These are phyloP conservation scores for Olyra latifolia DNA, from an alignment of 176 grass and related monocot genomes.

Conservation along the genomic window DNA sequence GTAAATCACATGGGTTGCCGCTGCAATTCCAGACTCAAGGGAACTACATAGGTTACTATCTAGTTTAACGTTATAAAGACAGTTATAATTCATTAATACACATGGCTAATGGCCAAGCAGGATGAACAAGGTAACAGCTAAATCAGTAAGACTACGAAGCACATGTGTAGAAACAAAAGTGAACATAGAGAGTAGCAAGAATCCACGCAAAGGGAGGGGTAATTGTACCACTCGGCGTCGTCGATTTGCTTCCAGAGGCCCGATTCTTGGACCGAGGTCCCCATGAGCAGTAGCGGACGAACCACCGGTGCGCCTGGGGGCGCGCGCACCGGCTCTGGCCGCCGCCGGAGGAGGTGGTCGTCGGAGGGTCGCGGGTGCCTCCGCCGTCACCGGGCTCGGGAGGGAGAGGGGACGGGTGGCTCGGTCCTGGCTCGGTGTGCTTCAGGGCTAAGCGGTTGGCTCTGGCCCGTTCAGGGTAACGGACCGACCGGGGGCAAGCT, in stretches of 20 bases:
- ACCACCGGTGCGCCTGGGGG: no score
- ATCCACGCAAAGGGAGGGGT: neutral
- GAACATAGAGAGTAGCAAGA: neutral
- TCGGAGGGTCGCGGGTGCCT: no score
- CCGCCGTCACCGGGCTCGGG: no score
- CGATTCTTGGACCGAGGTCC: conserved; percentile 37
- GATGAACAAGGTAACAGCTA: neutral
- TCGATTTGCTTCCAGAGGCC: conserved; percentile 54
- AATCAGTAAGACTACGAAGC: neutral
- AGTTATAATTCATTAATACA: neutral
- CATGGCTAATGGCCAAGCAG: neutral
- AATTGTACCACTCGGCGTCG: conserved; percentile 48
- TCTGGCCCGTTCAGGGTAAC: no score
- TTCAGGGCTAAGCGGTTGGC: no score
- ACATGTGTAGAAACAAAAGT: neutral
- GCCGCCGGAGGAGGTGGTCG: no score
- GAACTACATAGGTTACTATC: neutral
- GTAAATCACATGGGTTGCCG: neutral
- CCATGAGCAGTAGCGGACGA: no score
- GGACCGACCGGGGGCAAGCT: no score
- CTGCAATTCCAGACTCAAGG: neutral
- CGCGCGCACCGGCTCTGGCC: no score
- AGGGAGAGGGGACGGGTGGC: no score
- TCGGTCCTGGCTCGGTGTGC: no score
- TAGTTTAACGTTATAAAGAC: no score